These are phyloP conservation scores for Amoebophrya sp. DNA, from an alignment of 169 alveolate species.

Conservation along the genomic window DNA sequence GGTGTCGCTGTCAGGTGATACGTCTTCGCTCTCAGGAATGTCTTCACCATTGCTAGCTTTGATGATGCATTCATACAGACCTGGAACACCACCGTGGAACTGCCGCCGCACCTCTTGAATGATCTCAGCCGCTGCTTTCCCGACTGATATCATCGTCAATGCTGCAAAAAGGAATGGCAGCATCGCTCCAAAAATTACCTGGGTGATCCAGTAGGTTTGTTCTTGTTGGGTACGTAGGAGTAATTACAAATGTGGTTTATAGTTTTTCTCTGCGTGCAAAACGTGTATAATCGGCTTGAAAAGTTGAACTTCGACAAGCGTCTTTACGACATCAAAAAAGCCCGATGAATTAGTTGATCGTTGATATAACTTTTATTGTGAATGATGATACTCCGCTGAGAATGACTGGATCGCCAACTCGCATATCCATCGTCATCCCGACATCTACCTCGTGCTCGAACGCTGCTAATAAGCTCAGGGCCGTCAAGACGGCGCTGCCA, in stretches of 20 bases:
- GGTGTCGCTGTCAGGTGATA: conserved; percentile 62
- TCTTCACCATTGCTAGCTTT: conserved; percentile 31
- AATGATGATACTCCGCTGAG: too few species aligned
- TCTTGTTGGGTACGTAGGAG: too few species aligned
- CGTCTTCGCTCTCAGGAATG: conserved; percentile 52
- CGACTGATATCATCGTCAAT: conserved; percentile 67
- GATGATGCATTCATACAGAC: background rate
- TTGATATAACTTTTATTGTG: too few species aligned
- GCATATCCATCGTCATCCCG: conserved; percentile 50
- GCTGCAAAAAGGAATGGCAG: conserved; percentile 67
- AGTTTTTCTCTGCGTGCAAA: too few species aligned
- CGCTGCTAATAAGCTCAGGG: conserved; percentile 68
- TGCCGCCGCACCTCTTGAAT: conserved; percentile 64
- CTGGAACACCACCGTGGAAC: conserved; percentile 36
- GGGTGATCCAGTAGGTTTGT: too few species aligned
- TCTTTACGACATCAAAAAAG: too few species aligned
- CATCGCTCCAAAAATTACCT: conserved; percentile 67
- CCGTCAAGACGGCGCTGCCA: conserved; percentile 67
- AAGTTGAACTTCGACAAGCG: too few species aligned
- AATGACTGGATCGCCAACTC: conserved; percentile 56
- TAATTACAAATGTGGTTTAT: too few species aligned
- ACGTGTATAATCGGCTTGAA: too few species aligned
- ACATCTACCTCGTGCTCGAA: conserved; percentile 57
- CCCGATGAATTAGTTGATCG: too few species aligned
- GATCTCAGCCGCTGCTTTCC: conserved; percentile 67